Percentiles rank a stretch among this genome's conserved stretches.
phyloP scores from a whole-genome alignment of 331 rosid species.

The Malus hybrid region DNA sequence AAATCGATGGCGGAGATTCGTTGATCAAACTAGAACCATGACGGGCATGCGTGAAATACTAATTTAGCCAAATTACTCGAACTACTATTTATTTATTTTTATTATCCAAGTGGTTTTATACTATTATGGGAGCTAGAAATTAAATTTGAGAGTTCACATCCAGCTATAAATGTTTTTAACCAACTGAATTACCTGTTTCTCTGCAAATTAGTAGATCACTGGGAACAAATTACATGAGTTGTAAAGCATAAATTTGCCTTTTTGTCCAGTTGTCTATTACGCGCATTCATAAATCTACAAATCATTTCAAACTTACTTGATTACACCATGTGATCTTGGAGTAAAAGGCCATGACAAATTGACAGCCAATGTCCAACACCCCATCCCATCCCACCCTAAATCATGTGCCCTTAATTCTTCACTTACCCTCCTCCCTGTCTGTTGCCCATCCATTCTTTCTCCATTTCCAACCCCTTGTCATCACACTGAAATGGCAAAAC shows the following conservation, averaged over 20 bases:
- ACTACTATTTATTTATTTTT: no score
- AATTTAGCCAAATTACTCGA: neutral
- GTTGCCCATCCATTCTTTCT: neutral
- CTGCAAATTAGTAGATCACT: no score
- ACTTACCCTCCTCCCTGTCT: neutral
- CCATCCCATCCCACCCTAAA: neutral
- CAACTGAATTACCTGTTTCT: no score
- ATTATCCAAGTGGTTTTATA: no score
- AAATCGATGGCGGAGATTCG: neutral
- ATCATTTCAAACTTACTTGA: constrained; percentile 3
- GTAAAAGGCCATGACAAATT: neutral
- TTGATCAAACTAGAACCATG: neutral
- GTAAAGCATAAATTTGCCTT: neutral
- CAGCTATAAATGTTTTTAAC: no score
- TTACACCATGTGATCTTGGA: constrained; percentile 14
- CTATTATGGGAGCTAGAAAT: no score
- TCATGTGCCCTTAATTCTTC: neutral
- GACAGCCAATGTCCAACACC: neutral
- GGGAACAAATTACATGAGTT: constrained; percentile 4
- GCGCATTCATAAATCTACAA: neutral
- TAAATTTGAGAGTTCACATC: no score
- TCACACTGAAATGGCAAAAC: constrained; percentile 30
- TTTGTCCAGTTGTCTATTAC: constrained; percentile 6
- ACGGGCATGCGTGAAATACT: neutral
- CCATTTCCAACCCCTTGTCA: neutral